A percentile compares a stretch with the other conserved stretches of the same genome.
Evolutionary conservation across 2,329 filamentous ascomycete species (phyloP).

Genomic region (Trichoderma atroviride): DNA sequence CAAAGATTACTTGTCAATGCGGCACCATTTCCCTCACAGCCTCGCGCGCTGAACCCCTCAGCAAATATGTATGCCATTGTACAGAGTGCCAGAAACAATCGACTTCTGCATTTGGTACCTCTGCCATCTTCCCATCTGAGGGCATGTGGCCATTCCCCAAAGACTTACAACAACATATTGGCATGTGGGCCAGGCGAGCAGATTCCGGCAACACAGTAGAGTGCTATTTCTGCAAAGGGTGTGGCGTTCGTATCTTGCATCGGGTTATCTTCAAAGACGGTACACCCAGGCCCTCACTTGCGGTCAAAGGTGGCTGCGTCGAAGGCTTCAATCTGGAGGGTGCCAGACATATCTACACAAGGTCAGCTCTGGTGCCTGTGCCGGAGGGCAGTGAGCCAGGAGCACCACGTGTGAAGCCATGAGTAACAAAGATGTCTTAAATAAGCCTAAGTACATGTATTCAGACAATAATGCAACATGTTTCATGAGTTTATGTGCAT

Average conservation of each 20-base stretch:
- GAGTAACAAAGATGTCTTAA: not conserved
- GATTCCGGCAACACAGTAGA: slow-evolving; percentile 46
- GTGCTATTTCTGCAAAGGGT: slow-evolving; percentile 47
- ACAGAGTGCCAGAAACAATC: slow-evolving; percentile 50
- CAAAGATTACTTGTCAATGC: not conserved
- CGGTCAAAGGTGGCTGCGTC: slow-evolving; percentile 51
- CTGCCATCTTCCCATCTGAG: slow-evolving; percentile 42
- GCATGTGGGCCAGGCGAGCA: slow-evolving; percentile 44
- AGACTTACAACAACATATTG: slow-evolving; percentile 38
- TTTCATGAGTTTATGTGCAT: not conserved
- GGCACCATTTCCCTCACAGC: not conserved
- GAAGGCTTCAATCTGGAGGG: slow-evolving; percentile 45
- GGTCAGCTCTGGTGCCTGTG: slow-evolving; percentile 45
- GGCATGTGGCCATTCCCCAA: slow-evolving; percentile 46
- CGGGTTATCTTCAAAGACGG: slow-evolving; percentile 45
- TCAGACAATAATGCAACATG: not conserved
- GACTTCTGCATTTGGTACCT: slow-evolving; percentile 49
- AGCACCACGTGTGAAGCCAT: slow-evolving; percentile 26
- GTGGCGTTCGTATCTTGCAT: slow-evolving; percentile 51
- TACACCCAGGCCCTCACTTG: slow-evolving; percentile 41
- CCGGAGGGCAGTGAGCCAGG: slow-evolving; percentile 34
- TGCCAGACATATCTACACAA: slow-evolving; percentile 50
- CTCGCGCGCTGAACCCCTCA: not conserved
- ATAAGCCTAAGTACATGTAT: not conserved
- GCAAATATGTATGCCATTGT: slow-evolving; percentile 45